A percentile compares a stretch with the other conserved stretches of the same genome.
phyloP scores from a whole-genome alignment of 345 rosid genomes.

The Aegle marmelos region DNA sequence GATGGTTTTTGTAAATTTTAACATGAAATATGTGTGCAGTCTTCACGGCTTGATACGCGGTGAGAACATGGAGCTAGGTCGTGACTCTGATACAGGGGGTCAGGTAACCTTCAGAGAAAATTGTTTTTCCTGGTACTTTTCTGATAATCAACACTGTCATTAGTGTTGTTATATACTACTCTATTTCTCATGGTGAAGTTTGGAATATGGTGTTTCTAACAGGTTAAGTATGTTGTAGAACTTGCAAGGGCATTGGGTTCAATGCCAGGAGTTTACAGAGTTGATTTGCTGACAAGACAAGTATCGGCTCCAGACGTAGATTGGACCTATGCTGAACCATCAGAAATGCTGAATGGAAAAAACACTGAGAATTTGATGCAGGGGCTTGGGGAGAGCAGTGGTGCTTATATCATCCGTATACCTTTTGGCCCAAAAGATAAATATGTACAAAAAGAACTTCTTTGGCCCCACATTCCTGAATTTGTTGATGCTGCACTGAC shows the following conservation, averaged over 20 bases:
- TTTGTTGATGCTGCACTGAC: slow-evolving; percentile 79
- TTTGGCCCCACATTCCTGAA: slow-evolving; percentile 79
- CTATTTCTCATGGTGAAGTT: not conserved
- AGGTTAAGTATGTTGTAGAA: slow-evolving; percentile 90
- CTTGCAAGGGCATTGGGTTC: slow-evolving; percentile 80
- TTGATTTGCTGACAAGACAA: slow-evolving; percentile 78
- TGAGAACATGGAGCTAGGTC: slow-evolving; percentile 85
- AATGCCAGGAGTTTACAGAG: slow-evolving; percentile 81
- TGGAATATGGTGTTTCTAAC: slow-evolving; percentile 12
- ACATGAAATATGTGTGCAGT: slow-evolving; percentile 38
- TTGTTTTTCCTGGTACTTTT: not conserved
- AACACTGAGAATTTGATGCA: slow-evolving; percentile 31
- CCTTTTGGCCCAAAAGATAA: slow-evolving; percentile 80
- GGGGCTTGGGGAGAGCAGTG: slow-evolving; percentile 74
- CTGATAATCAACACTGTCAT: not conserved
- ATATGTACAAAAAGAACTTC: slow-evolving; percentile 64
- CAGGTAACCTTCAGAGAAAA: slow-evolving; percentile 40
- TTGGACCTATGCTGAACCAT: slow-evolving; percentile 67
- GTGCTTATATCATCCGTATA: slow-evolving; percentile 73
- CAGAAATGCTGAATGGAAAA: slow-evolving; percentile 59
- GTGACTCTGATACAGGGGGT: slow-evolving; percentile 88
- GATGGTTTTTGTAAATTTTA: slow-evolving; percentile 2
- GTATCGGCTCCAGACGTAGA: slow-evolving; percentile 70
- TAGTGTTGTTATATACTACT: not conserved
- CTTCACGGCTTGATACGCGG: slow-evolving; percentile 84